A percentile compares a stretch with the other conserved stretches of the same genome.
Conservation (phyloP, 768 basidiomycete species). For the Serendipita sp. region DNA sequence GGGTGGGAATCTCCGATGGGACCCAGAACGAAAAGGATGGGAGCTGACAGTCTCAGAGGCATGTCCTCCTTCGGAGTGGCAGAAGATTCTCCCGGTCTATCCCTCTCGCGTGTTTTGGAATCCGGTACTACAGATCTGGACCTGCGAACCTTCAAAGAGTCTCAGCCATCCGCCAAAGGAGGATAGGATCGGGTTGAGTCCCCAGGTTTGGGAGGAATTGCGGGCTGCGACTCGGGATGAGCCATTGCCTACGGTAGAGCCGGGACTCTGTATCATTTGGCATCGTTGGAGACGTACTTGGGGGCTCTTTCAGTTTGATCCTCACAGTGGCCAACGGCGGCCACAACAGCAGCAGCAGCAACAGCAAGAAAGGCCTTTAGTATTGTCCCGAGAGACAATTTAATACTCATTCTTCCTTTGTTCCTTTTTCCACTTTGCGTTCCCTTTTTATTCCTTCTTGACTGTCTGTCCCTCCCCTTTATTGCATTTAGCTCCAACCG, state of each 20-base stretch:
- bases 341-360: no score
- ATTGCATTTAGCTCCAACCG: no score
- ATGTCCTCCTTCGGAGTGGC: not conserved
- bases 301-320: not conserved
- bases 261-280: slow-evolving; percentile 5
- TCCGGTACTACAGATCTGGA: not conserved
- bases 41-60: not conserved
- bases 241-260: not conserved
- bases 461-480: no score
- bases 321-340: no score
- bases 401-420: no score
- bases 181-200: not conserved
- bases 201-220: not conserved
- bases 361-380: no score
- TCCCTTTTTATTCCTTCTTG: no score
- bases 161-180: not conserved
- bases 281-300: slow-evolving; percentile 5
- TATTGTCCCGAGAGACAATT: no score
- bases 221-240: not conserved
- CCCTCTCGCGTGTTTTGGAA: not conserved
- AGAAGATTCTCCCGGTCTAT: not conserved
- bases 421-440: no score
- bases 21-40: not conserved
- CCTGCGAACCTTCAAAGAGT: not conserved
- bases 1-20: not conserved